Evolutionary conservation across 2,329 filamentous ascomycete genomes (phyloP).

Genomic region (Knoxdaviesia capensis): DNA sequence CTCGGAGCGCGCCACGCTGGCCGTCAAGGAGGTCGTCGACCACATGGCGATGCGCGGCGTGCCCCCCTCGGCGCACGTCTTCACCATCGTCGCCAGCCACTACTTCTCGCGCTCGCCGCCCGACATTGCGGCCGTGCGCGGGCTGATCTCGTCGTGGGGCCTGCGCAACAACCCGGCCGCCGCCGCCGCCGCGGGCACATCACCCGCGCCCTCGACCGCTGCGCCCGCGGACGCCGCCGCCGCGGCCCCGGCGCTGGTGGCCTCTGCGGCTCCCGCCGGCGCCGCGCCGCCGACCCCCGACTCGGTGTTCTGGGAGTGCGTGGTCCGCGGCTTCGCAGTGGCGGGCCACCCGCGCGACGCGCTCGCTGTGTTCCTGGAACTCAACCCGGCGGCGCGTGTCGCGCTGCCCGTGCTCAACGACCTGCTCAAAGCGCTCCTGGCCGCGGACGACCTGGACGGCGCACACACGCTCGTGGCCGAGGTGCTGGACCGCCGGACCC

Average conservation of each 20-base stretch:
- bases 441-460: constrained; percentile 7
- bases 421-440: constrained; percentile 17
- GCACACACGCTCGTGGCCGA: too few species aligned
- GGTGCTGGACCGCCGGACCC: constrained; percentile 3
- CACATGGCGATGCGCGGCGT: constrained; percentile 37
- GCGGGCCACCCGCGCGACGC: constrained; percentile 28
- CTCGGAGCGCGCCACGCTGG: constrained; percentile 11
- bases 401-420: constrained; percentile 21
- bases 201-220: too few species aligned
- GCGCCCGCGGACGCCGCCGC: too few species aligned
- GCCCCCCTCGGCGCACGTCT: constrained; percentile 41
- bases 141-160: constrained; percentile 36
- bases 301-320: constrained; percentile 47
- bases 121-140: constrained; percentile 36
- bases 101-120: constrained; percentile 40
- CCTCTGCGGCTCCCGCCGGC: constrained; percentile 4
- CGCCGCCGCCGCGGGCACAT: constrained; percentile 11
- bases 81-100: constrained; percentile 52
- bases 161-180: constrained; percentile 13
- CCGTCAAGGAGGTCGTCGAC: constrained; percentile 25
- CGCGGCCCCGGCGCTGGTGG: constrained; percentile 5
- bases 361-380: constrained; percentile 24
- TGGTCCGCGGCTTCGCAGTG: constrained; percentile 45
- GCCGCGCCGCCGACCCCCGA: constrained; percentile 19
- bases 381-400: constrained; percentile 18